Base-by-base conservation (phyloP, 176 grass and related monocot genomes). In the Puya raimondii region DNA sequence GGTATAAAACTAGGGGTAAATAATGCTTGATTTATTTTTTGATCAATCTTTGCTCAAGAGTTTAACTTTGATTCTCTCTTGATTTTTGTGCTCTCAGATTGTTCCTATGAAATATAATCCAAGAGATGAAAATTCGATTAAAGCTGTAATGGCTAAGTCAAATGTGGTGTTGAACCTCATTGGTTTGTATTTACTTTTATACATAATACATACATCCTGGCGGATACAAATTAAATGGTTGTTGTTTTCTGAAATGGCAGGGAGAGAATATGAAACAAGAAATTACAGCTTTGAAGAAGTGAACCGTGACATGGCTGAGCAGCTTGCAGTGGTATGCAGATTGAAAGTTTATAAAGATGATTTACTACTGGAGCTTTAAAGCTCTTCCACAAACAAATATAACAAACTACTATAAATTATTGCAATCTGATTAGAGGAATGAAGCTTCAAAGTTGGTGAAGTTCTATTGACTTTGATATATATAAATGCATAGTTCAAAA, bases 281-380 rank as follows among this genome's bases (percentile, higher is more conserved):
- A 99, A 99, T 66, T 99, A 84, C 70, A 89, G 94, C 53, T 99
- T 99, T 50, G 89, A 99, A 64, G 89, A 99, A 87, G 94, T 99
- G 63, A 90, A 99, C 50, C 84, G 91, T 82, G 84, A 59, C 26
- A 91, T 99, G 89, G 84, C 89, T 50, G 82, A 88, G 72, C 89
- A 93, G 76, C 89, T 99, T 86, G 89, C 94, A 26, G 74, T 73
- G 78, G 94, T 99, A 85, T 77, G 64, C 17, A 10, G n/a, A 22
- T 61, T 61, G 16, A 42, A 42, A 61, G 9, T 61, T 61, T 61
- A 21, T 21, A 61, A 20, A 61, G 17, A 61, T 18, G 16, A 61
- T 61, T n/a, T 61, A 10, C 21, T 22, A 20, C 21, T 61, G 7
- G 16, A 21, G 15, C 21, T 61, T 21, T 59, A 20, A 59, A 20